These are phyloP conservation scores for Syncephalastrum racemosum DNA, from an alignment of 371 early-diverging fungal genomes.

Conservation along the genomic window DNA sequence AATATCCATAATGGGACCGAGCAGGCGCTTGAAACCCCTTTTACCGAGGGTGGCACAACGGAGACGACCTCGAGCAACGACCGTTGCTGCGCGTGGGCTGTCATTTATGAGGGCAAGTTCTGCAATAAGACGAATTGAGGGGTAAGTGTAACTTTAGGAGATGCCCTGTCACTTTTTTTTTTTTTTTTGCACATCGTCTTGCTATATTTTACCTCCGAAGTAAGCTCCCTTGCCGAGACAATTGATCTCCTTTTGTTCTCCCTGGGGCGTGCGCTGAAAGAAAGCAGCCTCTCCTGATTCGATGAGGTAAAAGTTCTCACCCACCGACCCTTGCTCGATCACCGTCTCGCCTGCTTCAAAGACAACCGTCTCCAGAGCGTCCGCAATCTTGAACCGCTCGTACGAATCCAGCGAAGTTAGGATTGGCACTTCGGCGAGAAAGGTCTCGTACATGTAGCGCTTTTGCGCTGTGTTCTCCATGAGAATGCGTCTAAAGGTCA, in stretches of 20 bases:
- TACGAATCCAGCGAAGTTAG: conserved; percentile 82
- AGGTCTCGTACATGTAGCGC: conserved; percentile 88
- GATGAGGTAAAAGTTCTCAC: conserved; percentile 81
- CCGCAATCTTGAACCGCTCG: conserved; percentile 92
- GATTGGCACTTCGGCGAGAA: conserved; percentile 86
- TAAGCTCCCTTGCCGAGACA: conserved; percentile 82
- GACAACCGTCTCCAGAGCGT: conserved; percentile 80
- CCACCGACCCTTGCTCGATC: conserved; percentile 85
- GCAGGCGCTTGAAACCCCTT: conserved; percentile 82
- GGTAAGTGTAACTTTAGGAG: neutral
- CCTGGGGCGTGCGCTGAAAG: conserved; percentile 66
- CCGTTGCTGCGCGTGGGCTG: conserved; percentile 83
- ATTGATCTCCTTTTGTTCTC: conserved; percentile 50
- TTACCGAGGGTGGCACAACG: conserved; percentile 88
- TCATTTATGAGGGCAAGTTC: conserved; percentile 87
- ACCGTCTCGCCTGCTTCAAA: conserved; percentile 79
- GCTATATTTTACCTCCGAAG: conserved; percentile 77
- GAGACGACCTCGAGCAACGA: conserved; percentile 75
- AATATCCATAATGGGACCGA: conserved; percentile 87
- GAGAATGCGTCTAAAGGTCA: conserved; percentile 89
- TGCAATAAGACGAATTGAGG: conserved; percentile 17
- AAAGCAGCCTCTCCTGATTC: conserved; percentile 85
- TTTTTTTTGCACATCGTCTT: conserved; percentile 3
- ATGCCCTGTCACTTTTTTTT: neutral
- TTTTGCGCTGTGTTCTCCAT: conserved; percentile 91